Evolutionary conservation across 345 rosid genomes (phyloP).

Genomic region (Gossypium arboreum): DNA sequence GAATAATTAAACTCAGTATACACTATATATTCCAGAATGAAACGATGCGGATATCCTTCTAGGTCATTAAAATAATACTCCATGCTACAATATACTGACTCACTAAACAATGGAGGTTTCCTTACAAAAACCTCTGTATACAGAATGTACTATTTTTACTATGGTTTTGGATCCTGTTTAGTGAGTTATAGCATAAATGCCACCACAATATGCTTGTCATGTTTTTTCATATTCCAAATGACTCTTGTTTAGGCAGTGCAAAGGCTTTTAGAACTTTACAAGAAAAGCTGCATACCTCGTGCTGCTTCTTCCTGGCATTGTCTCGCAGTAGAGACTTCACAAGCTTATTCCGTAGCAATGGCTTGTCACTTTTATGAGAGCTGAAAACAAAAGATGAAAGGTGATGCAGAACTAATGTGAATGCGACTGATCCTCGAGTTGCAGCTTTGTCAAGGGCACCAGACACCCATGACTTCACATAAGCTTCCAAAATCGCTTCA

Average conservation of each 20-base stretch:
- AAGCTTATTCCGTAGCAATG: constrained; percentile 47
- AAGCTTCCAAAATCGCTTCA: constrained; percentile 65
- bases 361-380: constrained; percentile 25
- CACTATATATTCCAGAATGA: not conserved
- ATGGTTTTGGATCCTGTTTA: not conserved
- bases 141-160: not conserved
- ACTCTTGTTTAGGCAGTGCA: not conserved
- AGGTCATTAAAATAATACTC: not conserved
- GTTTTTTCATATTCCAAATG: not conserved
- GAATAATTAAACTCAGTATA: not conserved
- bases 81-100: not conserved
- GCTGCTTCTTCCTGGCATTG: constrained; percentile 50
- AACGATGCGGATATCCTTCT: not conserved
- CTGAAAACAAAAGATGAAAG: constrained; percentile 56
- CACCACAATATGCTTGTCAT: not conserved
- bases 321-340: constrained; percentile 65
- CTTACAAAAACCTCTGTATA: not conserved
- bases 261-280: no score
- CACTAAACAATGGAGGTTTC: not conserved
- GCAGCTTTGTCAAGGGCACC: constrained; percentile 78
- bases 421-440: constrained; percentile 57
- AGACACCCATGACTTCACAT: constrained; percentile 70
- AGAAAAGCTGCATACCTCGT: constrained; percentile 44
- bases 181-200: not conserved
- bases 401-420: constrained; percentile 57